Base-by-base conservation (phyloP, 441 rosid species). In the Croton setiger region DNA sequence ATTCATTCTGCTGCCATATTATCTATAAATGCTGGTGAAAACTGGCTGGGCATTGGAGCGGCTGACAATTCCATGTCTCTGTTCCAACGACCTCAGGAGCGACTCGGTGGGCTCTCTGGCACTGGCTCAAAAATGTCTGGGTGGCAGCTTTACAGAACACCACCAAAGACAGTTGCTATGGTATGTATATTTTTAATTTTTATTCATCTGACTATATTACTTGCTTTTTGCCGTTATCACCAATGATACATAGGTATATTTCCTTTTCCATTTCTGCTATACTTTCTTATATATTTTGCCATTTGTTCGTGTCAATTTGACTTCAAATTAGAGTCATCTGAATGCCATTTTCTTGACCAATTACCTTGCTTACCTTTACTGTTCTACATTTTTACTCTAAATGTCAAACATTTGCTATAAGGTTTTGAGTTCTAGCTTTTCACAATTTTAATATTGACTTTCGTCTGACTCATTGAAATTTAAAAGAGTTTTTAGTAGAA, bases 21-120 rank as follows among this genome's bases (percentile, higher is more conserved):
- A 75, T 92, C 98, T 4, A 86, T 95, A 71, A 90, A 83, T 75
- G 97, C 97, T 51, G 98, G 95, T 52, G 99, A 95, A 39, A 79
- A 90, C 67, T 95, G 98, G 98, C 66, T 95, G 72, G 98, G 99
- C 68, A 80, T 92, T 33, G 99, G 97, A 71, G 98, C 98, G 67
- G 96, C 98, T 74, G 99, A 95, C 80, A 95, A 90, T 83, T 92
- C 99, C 13, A 86, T 95, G 98, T 92, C 99, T 75, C 92, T 95
- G 53, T 95, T 90, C 76, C 94, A 95, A 69, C 92, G 96, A 59
- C 98, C 98, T 71, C 95, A 92, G 80, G 96, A 89, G 75, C 79
- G 96, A 69, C 84, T 80, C 8, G 84, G 87, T 52, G 79, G 88
- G 76, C 60, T 84, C 63, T 75, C 92, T 20, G 77, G 71, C 68